Evolutionary conservation across 441 rosid genomes (phyloP).

Genomic region (Sinapis alba): DNA sequence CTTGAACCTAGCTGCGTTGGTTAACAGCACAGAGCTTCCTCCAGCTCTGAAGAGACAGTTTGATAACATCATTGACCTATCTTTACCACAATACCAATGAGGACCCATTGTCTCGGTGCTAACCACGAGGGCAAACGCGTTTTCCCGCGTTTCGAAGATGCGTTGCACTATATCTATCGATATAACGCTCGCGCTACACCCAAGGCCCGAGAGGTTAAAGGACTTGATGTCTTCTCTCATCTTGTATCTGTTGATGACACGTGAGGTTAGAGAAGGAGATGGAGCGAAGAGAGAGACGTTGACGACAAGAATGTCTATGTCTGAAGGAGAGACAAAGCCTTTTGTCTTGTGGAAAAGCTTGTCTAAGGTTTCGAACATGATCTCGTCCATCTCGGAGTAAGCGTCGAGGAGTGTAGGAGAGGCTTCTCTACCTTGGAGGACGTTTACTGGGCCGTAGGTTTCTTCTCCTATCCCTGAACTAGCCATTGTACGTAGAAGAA

Average conservation of each 20-base stretch:
- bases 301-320: slow-evolving; percentile 60
- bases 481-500: slow-evolving; percentile 79
- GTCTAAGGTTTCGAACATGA: slow-evolving; percentile 46
- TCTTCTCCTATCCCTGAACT: slow-evolving; percentile 84
- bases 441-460: slow-evolving; percentile 61
- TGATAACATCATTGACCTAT: slow-evolving; percentile 73
- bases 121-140: slow-evolving; percentile 56
- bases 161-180: slow-evolving; percentile 45
- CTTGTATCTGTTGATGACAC: slow-evolving; percentile 61
- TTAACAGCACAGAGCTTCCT: slow-evolving; percentile 67
- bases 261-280: slow-evolving; percentile 57
- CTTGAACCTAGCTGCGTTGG: slow-evolving; percentile 51
- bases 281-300: slow-evolving; percentile 68
- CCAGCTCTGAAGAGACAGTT: slow-evolving; percentile 69
- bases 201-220: slow-evolving; percentile 70
- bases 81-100: slow-evolving; percentile 69
- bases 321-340: slow-evolving; percentile 47
- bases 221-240: slow-evolving; percentile 66
- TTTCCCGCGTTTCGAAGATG: slow-evolving; percentile 47
- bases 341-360: slow-evolving; percentile 49
- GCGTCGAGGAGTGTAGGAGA: slow-evolving; percentile 29
- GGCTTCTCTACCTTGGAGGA: slow-evolving; percentile 38
- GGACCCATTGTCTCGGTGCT: slow-evolving; percentile 70
- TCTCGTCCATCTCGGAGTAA: slow-evolving; percentile 38
- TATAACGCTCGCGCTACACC: slow-evolving; percentile 75